Evolutionary conservation across 2,329 filamentous ascomycete genomes (phyloP).

Genomic region (Aspergillus brunneoviolaceus): DNA sequence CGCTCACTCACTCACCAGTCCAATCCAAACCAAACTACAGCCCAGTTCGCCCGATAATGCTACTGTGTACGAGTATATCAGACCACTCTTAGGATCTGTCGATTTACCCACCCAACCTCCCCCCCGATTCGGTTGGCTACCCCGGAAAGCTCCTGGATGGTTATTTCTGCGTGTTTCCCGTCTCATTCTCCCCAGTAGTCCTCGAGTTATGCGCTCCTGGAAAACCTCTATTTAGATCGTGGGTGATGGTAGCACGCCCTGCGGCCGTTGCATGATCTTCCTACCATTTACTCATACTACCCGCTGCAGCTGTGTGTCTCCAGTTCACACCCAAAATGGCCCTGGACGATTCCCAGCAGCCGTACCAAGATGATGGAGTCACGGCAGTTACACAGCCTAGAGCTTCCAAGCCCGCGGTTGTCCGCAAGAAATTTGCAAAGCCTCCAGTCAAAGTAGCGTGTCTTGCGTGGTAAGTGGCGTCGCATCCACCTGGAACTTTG

Average conservation of each 20-base stretch:
- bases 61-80: constrained; percentile 29
- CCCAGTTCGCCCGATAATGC: neutral
- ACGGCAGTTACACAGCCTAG: constrained; percentile 25
- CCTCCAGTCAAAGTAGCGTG: constrained; percentile 48
- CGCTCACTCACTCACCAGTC: constrained; percentile 7
- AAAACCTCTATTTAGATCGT: neutral
- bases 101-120: constrained; percentile 12
- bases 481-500: neutral
- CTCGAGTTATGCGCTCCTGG: neutral
- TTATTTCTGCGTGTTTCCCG: neutral
- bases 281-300: neutral
- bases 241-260: constrained; percentile 13
- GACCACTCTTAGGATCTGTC: constrained; percentile 22
- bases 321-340: constrained; percentile 21
- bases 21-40: neutral
- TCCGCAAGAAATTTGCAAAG: constrained; percentile 47
- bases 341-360: constrained; percentile 19
- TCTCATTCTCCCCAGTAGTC: constrained; percentile 1
- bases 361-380: constrained; percentile 15
- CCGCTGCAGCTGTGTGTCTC: neutral
- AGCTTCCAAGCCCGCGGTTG: constrained; percentile 29
- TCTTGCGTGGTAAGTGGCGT: constrained; percentile 40
- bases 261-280: constrained; percentile 11
- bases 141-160: constrained; percentile 1
- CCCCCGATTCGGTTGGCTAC: constrained; percentile 5